Conservation (phyloP, 306 rosid genomes). For the Dalbergia cultrata region DNA sequence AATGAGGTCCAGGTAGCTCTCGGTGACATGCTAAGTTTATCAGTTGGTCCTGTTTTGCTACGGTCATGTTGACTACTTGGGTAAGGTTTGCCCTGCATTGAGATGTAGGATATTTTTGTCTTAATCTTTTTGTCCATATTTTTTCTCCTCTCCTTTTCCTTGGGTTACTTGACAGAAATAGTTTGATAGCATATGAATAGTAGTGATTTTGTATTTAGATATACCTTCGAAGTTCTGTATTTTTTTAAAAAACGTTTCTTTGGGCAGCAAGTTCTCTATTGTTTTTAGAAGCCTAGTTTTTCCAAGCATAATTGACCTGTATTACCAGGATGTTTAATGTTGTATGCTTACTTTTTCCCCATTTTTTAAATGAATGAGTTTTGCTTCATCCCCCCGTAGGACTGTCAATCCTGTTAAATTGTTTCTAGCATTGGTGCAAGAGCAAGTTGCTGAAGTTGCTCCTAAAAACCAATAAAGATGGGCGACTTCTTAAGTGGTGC, state of each 20-base stretch:
- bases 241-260: no score
- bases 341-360: slow-evolving; percentile 54
- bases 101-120: slow-evolving; percentile 67
- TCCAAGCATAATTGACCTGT: slow-evolving; percentile 52
- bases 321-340: slow-evolving; percentile 55
- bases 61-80: slow-evolving; percentile 70
- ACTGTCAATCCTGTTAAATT: background rate
- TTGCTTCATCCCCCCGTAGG: slow-evolving; percentile 15
- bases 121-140: slow-evolving; percentile 55
- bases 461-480: no score
- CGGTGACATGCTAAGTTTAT: slow-evolving; percentile 85
- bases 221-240: slow-evolving; percentile 58
- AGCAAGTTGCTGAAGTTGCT: no score
- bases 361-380: slow-evolving; percentile 37
- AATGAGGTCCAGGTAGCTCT: slow-evolving; percentile 90
- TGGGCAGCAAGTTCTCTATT: slow-evolving; percentile 41
- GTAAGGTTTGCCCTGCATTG: slow-evolving; percentile 57
- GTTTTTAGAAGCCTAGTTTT: slow-evolving; percentile 60
- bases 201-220: slow-evolving; percentile 58
- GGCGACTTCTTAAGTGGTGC: no score
- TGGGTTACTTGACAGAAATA: slow-evolving; percentile 57
- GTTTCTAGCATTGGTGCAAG: no score
- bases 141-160: slow-evolving; percentile 33
- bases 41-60: slow-evolving; percentile 86
- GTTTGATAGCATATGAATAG: slow-evolving; percentile 66